A percentile compares a stretch with the other conserved stretches of the same genome.
These are phyloP conservation scores for Pontederia paniculata DNA, from an alignment of 176 grass and related monocot genomes.

Conservation along the genomic window DNA sequence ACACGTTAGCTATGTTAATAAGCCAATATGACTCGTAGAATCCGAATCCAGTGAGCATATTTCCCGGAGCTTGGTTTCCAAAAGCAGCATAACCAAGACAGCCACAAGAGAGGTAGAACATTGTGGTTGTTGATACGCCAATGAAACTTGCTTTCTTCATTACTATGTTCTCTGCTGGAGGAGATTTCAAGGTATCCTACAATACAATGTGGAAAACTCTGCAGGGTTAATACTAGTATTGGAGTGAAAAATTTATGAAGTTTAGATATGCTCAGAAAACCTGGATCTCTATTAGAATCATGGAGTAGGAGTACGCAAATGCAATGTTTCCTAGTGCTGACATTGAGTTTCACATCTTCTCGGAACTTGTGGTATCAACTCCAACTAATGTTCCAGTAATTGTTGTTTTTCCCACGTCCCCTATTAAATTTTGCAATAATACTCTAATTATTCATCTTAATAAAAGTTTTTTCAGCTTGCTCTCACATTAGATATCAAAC, in stretches of 20 bases:
- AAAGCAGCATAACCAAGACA: conserved; percentile 80
- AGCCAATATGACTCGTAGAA: conserved; percentile 85
- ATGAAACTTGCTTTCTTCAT: conserved; percentile 70
- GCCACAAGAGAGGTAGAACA: conserved; percentile 74
- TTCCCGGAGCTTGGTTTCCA: conserved; percentile 61
- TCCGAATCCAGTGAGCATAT: conserved; percentile 86
- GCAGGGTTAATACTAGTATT: background rate
- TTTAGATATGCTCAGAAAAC: conserved; percentile 1
- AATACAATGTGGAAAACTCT: background rate
- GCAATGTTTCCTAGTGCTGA: conserved; percentile 84
- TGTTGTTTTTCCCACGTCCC: conserved; percentile 33
- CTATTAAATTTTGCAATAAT: conserved; percentile 10
- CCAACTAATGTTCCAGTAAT: conserved; percentile 65
- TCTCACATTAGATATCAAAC: background rate
- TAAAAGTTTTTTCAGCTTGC: too few species aligned
- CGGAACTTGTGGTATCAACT: conserved; percentile 44
- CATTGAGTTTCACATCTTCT: conserved; percentile 67
- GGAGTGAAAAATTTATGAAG: background rate
- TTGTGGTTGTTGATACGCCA: conserved; percentile 59
- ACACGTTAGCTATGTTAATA: conserved; percentile 64
- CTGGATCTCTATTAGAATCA: conserved; percentile 96
- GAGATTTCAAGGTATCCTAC: conserved; percentile 70
- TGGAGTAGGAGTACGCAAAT: conserved; percentile 80
- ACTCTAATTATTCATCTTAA: too few species aligned
- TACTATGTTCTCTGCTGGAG: conserved; percentile 71